Evolutionary conservation across 495 filamentous ascomycete species (phyloP), one percentile per base, ranked within the genome.

Genomic region (Viridothelium virens): DNA sequence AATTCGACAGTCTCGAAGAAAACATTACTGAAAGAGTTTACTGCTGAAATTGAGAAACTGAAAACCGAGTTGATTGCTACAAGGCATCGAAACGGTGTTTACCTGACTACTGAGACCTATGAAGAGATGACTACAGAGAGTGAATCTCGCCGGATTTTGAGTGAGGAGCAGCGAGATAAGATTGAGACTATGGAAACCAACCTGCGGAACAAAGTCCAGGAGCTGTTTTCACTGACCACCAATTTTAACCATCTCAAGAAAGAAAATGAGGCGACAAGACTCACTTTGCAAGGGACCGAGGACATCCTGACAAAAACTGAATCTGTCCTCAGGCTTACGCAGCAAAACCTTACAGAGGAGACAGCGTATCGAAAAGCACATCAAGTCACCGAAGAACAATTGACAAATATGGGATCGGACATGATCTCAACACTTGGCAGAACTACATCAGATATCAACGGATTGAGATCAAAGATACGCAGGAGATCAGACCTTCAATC

Each of bases 31-130:
- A 84, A 84, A 37, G 95, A 98, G 63, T 95, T 96, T 67, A 92
- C 95, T 0, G 76, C 82, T n/a, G 95, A 97, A 70, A 96, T 97
- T 64, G 90, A 98, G 75, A 91, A 88, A 71, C 82, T 98, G 50
- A 96, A 95, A 78, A 89, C 88, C 63, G 95, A 97, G 71, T 83
- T 98, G 10, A 92, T 96, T 65, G 91, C 91, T 9, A 94, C 95
- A 4, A 83, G 94, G 10, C 91, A 96, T 74, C 87, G 92, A 5
- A 96, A 97, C 74, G 94, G 94, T 65, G 92, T 97, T 5, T 97
- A 97, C 73, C 80, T 98, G 48, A 89, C 91, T 0, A 86, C 87
- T 38, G 91, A 96, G 68, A 83, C 78, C 5, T 96, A 89, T 70
- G 91, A 96, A 70, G 88, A 94, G 70, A 86, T 98, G 74, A 90